Conservation (phyloP, 192 early-diverging fungal species). For the Coemansia sp. region DNA sequence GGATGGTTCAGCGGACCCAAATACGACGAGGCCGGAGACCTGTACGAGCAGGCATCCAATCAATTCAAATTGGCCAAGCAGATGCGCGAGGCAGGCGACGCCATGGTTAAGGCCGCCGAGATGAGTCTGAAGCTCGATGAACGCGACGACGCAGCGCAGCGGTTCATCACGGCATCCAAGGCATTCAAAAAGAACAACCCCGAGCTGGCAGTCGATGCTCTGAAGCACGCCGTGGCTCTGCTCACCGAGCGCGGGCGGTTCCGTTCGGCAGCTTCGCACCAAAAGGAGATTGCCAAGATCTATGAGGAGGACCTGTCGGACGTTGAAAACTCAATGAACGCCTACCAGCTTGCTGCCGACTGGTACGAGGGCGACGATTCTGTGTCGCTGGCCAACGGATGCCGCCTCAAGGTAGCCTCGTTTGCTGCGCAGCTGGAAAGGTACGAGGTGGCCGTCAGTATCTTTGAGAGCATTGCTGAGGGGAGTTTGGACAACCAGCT, state of each 20-base stretch:
- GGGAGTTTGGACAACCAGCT: constrained; percentile 84
- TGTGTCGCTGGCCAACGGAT: constrained; percentile 86
- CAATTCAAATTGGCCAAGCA: constrained; percentile 88
- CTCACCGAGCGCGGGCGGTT: constrained; percentile 84
- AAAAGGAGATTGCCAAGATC: constrained; percentile 91
- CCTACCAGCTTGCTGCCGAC: constrained; percentile 89
- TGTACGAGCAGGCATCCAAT: constrained; percentile 89
- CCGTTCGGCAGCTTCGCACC: constrained; percentile 84
- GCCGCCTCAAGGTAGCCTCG: constrained; percentile 84
- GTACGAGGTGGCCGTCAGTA: constrained; percentile 85
- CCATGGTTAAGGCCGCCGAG: constrained; percentile 80
- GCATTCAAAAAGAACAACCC: constrained; percentile 83
- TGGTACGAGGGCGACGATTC: constrained; percentile 92
- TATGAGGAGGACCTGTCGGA: constrained; percentile 84
- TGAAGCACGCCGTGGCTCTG: constrained; percentile 76
- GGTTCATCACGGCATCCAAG: constrained; percentile 86
- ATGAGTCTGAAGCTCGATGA: constrained; percentile 73
- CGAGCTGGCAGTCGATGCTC: constrained; percentile 68
- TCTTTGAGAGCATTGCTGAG: constrained; percentile 85
- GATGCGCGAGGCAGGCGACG: constrained; percentile 93
- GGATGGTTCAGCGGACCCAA: constrained; percentile 79
- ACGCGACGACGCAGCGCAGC: constrained; percentile 79
- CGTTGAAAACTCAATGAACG: constrained; percentile 71
- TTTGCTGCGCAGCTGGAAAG: constrained; percentile 86
- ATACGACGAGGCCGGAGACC: constrained; percentile 91